These are phyloP conservation scores for Hymenoscyphus linearis DNA, from an alignment of 2,329 filamentous ascomycete species.

Conservation along the genomic window DNA sequence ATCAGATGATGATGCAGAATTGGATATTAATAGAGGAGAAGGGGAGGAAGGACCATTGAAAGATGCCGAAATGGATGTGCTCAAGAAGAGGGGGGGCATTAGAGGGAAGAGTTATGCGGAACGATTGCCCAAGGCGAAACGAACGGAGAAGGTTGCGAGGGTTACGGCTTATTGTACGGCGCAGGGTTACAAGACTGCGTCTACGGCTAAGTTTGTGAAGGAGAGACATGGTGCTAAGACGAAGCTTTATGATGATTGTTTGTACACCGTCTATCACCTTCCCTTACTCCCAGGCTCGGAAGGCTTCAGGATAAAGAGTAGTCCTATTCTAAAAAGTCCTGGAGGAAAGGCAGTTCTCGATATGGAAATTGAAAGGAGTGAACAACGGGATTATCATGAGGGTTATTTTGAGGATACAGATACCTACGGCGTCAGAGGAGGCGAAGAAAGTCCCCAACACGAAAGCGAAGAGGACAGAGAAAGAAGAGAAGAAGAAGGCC, in stretches of 20 bases:
- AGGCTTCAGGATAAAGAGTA: conserved; percentile 82
- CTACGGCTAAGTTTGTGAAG: conserved; percentile 82
- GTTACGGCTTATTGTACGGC: conserved; percentile 96
- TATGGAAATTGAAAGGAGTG: conserved; percentile 92
- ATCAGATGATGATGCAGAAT: conserved; percentile 50
- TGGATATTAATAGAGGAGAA: conserved; percentile 38
- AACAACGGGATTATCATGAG: conserved; percentile 82
- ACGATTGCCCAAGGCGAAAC: conserved; percentile 78
- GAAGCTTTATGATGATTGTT: conserved; percentile 95
- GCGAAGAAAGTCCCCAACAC: conserved; percentile 41
- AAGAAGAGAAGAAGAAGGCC: conserved; percentile 29
- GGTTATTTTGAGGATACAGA: conserved; percentile 77
- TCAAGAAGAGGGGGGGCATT: conserved; percentile 56
- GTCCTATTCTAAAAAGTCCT: conserved; percentile 85
- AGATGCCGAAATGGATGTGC: conserved; percentile 62
- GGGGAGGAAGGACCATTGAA: conserved; percentile 62
- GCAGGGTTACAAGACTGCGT: conserved; percentile 83
- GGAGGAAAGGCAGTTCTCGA: conserved; percentile 91
- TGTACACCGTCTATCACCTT: conserved; percentile 92
- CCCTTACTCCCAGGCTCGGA: conserved; percentile 81
- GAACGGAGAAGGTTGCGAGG: conserved; percentile 80
- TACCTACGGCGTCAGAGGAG: conserved; percentile 44
- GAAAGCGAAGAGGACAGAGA: conserved; percentile 33
- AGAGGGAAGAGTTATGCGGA: conserved; percentile 89
- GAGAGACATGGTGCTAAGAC: conserved; percentile 85